Percentiles rank a stretch among this genome's conserved stretches.
phyloP scores from a whole-genome alignment of 192 early-diverging fungal species.

The Jimgerdemannia lactiflua region DNA sequence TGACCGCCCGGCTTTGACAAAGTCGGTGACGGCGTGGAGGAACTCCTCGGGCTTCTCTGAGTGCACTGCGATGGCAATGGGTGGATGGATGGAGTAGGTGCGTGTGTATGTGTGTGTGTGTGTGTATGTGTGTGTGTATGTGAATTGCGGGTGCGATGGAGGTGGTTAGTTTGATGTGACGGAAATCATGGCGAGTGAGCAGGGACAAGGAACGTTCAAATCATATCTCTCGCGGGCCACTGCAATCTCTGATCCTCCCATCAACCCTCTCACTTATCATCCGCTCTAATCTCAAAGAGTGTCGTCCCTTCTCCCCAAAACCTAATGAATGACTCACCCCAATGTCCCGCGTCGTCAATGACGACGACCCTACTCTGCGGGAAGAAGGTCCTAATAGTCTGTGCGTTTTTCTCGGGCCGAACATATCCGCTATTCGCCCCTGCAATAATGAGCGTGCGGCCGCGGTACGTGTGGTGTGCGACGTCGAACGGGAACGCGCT shows the following conservation, averaged over 20 bases:
- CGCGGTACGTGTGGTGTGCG: conserved; percentile 39
- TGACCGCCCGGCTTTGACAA: conserved; percentile 20
- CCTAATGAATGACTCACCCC: conserved; percentile 52
- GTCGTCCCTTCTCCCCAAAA: not conserved
- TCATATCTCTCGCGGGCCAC: too few relatives aligned
- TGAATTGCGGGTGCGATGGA: too few relatives aligned
- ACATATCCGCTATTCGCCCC: conserved; percentile 73
- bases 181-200: too few relatives aligned
- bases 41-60: conserved; percentile 71
- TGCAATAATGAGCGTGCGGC: conserved; percentile 80
- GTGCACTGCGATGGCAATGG: conserved; percentile 42
- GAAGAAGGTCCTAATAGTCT: conserved; percentile 66
- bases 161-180: too few relatives aligned
- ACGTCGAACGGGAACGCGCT: conserved; percentile 47
- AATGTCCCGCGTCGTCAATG: conserved; percentile 84
- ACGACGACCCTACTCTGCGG: conserved; percentile 60
- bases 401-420: conserved; percentile 37
- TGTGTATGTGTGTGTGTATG: too few relatives aligned
- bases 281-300: not conserved
- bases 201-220: too few relatives aligned
- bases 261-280: too few relatives aligned
- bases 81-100: not conserved
- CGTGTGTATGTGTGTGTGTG: too few relatives aligned
- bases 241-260: too few relatives aligned
- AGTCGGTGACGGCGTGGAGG: conserved; percentile 47